Conservation (phyloP, 352 stramenopile genomes). For the Aphanomyces cochlioides region DNA sequence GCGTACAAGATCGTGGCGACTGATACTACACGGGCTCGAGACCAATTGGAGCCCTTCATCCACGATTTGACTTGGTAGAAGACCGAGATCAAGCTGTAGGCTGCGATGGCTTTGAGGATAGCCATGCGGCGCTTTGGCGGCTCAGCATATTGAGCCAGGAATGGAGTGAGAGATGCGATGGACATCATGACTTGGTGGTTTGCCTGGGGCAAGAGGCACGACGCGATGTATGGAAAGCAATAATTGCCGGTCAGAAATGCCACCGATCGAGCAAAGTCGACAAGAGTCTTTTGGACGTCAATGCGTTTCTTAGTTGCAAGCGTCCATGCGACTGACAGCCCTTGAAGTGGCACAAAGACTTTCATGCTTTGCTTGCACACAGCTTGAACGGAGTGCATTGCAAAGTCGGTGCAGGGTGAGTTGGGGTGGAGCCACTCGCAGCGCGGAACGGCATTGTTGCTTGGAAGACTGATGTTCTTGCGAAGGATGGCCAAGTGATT, state of each 20-base stretch:
- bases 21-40: background rate
- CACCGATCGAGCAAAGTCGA: background rate
- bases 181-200: constrained; percentile 10
- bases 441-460: background rate
- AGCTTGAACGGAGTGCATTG: background rate
- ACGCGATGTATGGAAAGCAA: constrained; percentile 12
- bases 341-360: constrained; percentile 9
- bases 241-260: constrained; percentile 15
- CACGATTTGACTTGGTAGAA: constrained; percentile 1
- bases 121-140: constrained; percentile 1
- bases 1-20: background rate
- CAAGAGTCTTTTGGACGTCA: background rate
- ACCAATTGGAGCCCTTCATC: background rate
- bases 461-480: background rate
- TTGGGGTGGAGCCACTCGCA: background rate
- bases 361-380: background rate
- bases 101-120: constrained; percentile 12
- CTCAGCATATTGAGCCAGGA: constrained; percentile 1
- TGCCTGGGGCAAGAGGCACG: constrained; percentile 1
- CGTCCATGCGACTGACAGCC: background rate
- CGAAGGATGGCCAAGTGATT: background rate
- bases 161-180: constrained; percentile 6
- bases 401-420: background rate
- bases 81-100: constrained; percentile 16
- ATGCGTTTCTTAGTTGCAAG: background rate